phyloP scores from a whole-genome alignment of 192 early-diverging fungal genomes.

The Irineochytrium annulatum region DNA sequence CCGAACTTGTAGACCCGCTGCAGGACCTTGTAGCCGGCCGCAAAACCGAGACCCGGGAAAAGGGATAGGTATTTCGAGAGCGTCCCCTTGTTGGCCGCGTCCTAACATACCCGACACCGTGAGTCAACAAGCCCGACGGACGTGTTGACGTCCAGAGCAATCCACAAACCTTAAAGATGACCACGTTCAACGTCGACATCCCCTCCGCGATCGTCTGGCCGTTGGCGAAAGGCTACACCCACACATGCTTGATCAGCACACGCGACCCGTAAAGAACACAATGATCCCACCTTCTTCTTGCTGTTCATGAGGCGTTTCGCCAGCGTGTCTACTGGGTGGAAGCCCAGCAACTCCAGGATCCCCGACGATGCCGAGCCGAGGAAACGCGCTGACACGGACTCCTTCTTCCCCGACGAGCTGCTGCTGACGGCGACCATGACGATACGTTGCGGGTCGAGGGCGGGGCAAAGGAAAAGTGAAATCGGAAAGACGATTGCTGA shows the following conservation, averaged over 20 bases:
- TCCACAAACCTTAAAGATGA: slow-evolving; percentile 77
- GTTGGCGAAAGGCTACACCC: slow-evolving; percentile 49
- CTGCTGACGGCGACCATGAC: neutral
- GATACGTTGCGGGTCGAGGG: too few relatives aligned
- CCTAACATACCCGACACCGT: slow-evolving; percentile 32
- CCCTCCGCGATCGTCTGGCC: slow-evolving; percentile 65
- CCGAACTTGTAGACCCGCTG: slow-evolving; percentile 99
- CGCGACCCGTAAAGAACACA: neutral
- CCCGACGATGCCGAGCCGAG: slow-evolving; percentile 87
- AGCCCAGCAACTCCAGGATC: slow-evolving; percentile 89
- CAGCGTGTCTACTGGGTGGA: slow-evolving; percentile 98
- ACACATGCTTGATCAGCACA: neutral
- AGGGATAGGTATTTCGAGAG: slow-evolving; percentile 85
- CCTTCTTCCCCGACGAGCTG: slow-evolving; percentile 37
- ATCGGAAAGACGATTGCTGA: too few relatives aligned
- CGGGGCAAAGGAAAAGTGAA: too few relatives aligned
- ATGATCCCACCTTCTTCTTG: slow-evolving; percentile 62
- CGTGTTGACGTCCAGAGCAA: neutral
- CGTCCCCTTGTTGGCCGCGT: slow-evolving; percentile 69
- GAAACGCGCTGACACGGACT: slow-evolving; percentile 85
- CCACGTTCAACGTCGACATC: slow-evolving; percentile 67
- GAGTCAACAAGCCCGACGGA: neutral
- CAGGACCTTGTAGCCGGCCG: slow-evolving; percentile 95
- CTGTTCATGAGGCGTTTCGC: slow-evolving; percentile 97
- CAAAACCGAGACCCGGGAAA: slow-evolving; percentile 96